A percentile compares a stretch with the other conserved stretches of the same genome.
Conservation (phyloP, 164 flowering plant genomes). For the Macadamia tetraphylla region DNA sequence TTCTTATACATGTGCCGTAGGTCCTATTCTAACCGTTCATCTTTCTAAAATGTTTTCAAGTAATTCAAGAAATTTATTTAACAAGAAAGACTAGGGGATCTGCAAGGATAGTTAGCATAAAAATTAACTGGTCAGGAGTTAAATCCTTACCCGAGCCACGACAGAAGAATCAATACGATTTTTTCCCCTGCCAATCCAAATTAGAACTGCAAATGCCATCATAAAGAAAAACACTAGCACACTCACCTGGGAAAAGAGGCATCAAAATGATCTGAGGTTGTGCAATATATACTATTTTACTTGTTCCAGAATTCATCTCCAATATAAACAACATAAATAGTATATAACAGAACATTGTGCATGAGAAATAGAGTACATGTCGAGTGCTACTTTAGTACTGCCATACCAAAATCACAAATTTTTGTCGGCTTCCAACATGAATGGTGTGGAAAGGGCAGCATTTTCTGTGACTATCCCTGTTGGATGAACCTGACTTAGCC, state of each 20-base stretch:
- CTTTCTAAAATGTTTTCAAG: too few species aligned
- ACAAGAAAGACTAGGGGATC: too few species aligned
- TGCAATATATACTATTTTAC: neutral
- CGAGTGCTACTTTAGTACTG: neutral
- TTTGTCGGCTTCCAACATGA: constrained; percentile 79
- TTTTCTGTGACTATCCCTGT: constrained; percentile 31
- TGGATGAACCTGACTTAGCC: constrained; percentile 27
- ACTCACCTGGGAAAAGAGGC: constrained; percentile 43
- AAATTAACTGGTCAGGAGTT: neutral
- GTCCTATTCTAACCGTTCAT: too few species aligned
- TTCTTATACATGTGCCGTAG: too few species aligned
- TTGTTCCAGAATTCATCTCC: neutral
- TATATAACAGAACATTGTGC: neutral
- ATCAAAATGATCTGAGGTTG: neutral
- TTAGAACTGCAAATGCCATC: constrained; percentile 64
- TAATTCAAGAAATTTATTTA: too few species aligned
- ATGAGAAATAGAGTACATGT: neutral
- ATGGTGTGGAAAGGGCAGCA: constrained; percentile 45
- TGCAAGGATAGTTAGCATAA: too few species aligned
- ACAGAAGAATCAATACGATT: constrained; percentile 57
- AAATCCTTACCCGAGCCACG: constrained; percentile 65
- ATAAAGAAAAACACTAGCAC: constrained; percentile 45
- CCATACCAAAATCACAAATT: constrained; percentile 70
- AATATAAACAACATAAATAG: neutral
- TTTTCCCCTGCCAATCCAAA: constrained; percentile 74